phyloP scores from a whole-genome alignment of 306 rosid species.

The Cicer bijugum region DNA sequence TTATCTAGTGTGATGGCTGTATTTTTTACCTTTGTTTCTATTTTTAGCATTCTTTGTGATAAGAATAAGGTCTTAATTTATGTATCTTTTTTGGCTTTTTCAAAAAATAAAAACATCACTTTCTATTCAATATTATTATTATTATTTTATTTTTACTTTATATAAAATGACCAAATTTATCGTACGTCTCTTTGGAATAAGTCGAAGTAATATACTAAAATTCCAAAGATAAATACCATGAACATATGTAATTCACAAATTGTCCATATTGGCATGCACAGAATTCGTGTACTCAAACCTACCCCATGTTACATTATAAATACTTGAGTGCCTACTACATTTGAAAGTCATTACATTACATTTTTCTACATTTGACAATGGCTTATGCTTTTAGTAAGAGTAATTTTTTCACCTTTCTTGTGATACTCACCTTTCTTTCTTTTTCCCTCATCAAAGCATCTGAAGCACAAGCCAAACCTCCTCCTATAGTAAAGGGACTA shows the following conservation, averaged over 20 bases:
- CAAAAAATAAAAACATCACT: too few relatives aligned
- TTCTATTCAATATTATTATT: too few relatives aligned
- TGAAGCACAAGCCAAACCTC: slow-evolving; percentile 43
- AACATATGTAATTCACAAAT: not conserved
- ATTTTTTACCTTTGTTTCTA: too few relatives aligned
- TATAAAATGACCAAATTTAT: too few relatives aligned
- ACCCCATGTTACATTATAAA: slow-evolving; percentile 20
- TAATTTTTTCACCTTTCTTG: slow-evolving; percentile 24
- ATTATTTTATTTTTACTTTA: too few relatives aligned
- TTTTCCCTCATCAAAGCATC: slow-evolving; percentile 22
- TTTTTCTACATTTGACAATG: not conserved
- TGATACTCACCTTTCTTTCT: slow-evolving; percentile 37
- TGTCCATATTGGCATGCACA: not conserved
- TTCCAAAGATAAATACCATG: not conserved
- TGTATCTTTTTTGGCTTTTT: too few relatives aligned
- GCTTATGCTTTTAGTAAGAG: slow-evolving; percentile 15
- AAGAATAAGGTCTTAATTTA: too few relatives aligned
- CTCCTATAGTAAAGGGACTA: slow-evolving; percentile 48
- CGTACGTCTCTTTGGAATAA: too few relatives aligned
- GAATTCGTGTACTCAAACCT: not conserved
- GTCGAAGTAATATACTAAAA: not conserved
- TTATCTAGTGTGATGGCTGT: too few relatives aligned
- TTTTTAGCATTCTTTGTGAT: too few relatives aligned
- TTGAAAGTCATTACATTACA: not conserved
- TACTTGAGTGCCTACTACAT: not conserved